phyloP scores from a whole-genome alignment of 495 filamentous ascomycete species.

The Penicillium roqueforti region DNA sequence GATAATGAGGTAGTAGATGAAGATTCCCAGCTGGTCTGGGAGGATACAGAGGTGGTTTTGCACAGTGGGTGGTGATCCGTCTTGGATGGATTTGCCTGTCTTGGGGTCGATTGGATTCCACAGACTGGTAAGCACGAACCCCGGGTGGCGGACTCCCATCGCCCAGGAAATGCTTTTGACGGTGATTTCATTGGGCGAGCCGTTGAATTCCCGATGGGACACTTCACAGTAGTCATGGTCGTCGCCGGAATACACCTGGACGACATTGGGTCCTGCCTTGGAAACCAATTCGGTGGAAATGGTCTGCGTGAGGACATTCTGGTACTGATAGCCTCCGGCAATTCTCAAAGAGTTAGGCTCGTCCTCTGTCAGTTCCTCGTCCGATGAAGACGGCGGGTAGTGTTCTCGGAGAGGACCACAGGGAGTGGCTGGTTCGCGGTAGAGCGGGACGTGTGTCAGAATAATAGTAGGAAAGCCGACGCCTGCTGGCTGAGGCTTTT shows the following conservation, averaged over 20 bases:
- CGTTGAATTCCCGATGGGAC: conserved; percentile 62
- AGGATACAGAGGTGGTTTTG: conserved; percentile 90
- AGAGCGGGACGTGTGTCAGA: conserved; percentile 87
- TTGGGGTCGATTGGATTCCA: conserved; percentile 79
- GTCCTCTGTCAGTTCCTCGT: conserved; percentile 61
- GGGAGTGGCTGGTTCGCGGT: conserved; percentile 71
- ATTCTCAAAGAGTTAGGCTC: conserved; percentile 74
- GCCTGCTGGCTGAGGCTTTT: conserved; percentile 21
- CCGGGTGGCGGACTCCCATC: conserved; percentile 91
- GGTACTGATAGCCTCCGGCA: conserved; percentile 83
- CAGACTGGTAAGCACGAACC: conserved; percentile 81
- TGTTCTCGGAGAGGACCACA: conserved; percentile 88
- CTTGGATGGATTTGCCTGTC: conserved; percentile 52
- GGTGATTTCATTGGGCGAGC: conserved; percentile 78
- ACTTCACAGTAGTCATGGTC: conserved; percentile 98
- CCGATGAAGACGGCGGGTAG: conserved; percentile 60
- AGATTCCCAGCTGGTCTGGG: conserved; percentile 79
- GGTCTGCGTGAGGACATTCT: conserved; percentile 77
- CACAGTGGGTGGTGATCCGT: conserved; percentile 50
- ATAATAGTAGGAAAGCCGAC: conserved; percentile 73
- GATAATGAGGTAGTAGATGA: conserved; percentile 67
- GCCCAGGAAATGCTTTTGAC: conserved; percentile 92
- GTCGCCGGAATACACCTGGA: conserved; percentile 86
- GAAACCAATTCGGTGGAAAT: conserved; percentile 70
- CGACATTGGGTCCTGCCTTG: conserved; percentile 64